A percentile compares a stretch with the other conserved stretches of the same genome.
These are phyloP conservation scores for Apiotrichum gamsii DNA, from an alignment of 1,284 basidiomycete genomes.

Conservation along the genomic window DNA sequence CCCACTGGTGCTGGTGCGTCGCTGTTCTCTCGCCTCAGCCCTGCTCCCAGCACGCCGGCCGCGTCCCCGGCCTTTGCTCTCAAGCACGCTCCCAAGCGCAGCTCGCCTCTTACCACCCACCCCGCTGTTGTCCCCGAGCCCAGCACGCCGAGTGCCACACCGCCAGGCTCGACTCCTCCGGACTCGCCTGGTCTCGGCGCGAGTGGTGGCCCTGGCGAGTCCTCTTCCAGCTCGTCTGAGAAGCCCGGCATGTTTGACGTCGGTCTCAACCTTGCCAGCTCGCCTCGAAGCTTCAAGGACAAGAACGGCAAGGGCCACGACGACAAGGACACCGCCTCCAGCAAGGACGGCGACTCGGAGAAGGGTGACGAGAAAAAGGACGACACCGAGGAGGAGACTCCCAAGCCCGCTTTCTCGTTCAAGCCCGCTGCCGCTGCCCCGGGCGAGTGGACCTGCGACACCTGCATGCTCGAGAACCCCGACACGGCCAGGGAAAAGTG, in stretches of 20 bases:
- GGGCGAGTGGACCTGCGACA: constrained; percentile 50
- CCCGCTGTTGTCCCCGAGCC: constrained; percentile 11
- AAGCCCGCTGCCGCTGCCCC: background rate
- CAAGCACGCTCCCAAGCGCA: constrained; percentile 39
- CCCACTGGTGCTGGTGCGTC: background rate
- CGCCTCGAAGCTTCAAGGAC: constrained; percentile 1
- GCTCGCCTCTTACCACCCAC: constrained; percentile 35
- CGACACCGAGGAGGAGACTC: background rate
- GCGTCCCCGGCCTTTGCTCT: constrained; percentile 4
- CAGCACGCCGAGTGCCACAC: constrained; percentile 8
- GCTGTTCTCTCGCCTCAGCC: constrained; percentile 10
- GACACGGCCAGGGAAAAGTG: constrained; percentile 51
- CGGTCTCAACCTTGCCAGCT: constrained; percentile 7
- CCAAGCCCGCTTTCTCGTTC: background rate
- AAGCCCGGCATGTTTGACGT: background rate
- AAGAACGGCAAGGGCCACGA: constrained; percentile 1
- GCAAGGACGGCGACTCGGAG: no score
- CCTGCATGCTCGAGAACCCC: constrained; percentile 52
- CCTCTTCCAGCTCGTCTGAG: background rate
- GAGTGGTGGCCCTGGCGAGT: background rate
- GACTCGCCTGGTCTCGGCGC: constrained; percentile 11
- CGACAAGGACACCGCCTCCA: no score
- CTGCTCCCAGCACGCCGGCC: constrained; percentile 2
- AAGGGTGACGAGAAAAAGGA: background rate
- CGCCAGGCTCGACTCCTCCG: constrained; percentile 20